phyloP scores from a whole-genome alignment of 208 protist species.

The Kentomonas sorsogonicus region DNA sequence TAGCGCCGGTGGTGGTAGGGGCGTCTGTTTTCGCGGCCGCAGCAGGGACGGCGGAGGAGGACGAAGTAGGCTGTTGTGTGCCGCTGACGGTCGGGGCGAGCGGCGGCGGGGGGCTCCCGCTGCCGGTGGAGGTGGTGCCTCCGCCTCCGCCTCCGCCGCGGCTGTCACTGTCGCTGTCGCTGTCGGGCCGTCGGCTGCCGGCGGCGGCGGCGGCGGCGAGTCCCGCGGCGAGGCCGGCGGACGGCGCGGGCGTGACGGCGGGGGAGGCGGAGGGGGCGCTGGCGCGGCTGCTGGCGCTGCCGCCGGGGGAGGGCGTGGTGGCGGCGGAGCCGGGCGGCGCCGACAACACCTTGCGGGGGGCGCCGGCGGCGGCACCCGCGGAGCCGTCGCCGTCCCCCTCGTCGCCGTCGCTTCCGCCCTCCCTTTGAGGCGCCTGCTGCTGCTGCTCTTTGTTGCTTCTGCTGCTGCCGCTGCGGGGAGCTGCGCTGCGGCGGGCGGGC shows the following conservation, averaged over 20 bases:
- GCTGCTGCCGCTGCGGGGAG: not conserved
- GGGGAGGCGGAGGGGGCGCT: not conserved
- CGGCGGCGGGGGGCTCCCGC: slow-evolving; percentile 10
- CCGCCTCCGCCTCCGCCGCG: not conserved
- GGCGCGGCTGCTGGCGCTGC: not conserved
- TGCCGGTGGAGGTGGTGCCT: slow-evolving; percentile 10
- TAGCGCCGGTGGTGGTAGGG: no score
- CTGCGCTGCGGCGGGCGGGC: slow-evolving; percentile 2
- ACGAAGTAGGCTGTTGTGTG: no score
- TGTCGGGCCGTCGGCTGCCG: not conserved
- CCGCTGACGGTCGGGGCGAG: no score
- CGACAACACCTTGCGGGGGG: not conserved
- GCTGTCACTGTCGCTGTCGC: not conserved
- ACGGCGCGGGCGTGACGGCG: not conserved
- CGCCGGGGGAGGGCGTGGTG: not conserved
- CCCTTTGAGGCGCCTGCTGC: not conserved
- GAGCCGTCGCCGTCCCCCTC: not conserved
- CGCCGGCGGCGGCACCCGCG: slow-evolving; percentile 7
- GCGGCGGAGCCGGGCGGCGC: not conserved
- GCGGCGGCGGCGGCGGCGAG: slow-evolving; percentile 1
- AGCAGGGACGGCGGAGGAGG: no score
- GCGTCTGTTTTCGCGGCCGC: no score
- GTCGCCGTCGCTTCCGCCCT: not conserved
- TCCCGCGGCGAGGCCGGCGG: not conserved
- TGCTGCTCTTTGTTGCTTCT: not conserved